phyloP scores from a whole-genome alignment of 148 eudicot genomes.

The Vaccinium corymbosum region DNA sequence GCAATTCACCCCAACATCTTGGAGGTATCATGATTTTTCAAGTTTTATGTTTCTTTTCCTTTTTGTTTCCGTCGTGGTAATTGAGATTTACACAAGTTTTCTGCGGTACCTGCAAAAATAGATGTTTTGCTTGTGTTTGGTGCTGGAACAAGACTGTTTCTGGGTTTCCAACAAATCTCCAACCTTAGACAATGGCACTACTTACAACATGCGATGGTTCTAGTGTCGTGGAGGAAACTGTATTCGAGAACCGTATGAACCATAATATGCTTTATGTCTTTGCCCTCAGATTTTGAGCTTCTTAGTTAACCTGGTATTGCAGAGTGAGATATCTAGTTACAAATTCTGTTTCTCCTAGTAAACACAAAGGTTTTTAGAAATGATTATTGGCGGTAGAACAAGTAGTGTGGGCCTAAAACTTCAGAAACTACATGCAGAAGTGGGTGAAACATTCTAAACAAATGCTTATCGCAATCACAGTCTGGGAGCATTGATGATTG shows the following conservation, averaged over 20 bases:
- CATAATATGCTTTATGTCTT: slow-evolving; percentile 14
- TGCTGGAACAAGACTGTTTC: slow-evolving; percentile 17
- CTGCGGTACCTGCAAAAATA: slow-evolving; percentile 6
- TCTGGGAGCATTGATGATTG: background rate
- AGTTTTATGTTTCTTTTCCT: background rate
- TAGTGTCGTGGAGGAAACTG: slow-evolving; percentile 23
- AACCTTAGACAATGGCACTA: slow-evolving; percentile 25
- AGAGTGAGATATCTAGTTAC: background rate
- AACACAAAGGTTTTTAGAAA: too few relatives aligned
- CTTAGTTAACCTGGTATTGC: background rate
- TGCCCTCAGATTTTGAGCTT: background rate
- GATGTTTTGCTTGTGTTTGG: slow-evolving; percentile 8
- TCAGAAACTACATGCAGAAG: background rate
- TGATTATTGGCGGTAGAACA: background rate
- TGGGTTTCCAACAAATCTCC: slow-evolving; percentile 30
- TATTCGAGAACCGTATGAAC: slow-evolving; percentile 29
- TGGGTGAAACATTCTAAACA: background rate
- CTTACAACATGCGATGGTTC: slow-evolving; percentile 24
- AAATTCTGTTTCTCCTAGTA: background rate
- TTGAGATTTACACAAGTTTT: slow-evolving; percentile 7
- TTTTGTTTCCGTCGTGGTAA: background rate
- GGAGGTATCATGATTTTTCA: background rate
- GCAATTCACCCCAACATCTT: background rate
- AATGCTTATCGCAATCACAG: background rate
- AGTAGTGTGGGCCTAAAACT: background rate